Base-by-base conservation (phyloP, 1,284 basidiomycete genomes). In the Salmacisia buchloeana region DNA sequence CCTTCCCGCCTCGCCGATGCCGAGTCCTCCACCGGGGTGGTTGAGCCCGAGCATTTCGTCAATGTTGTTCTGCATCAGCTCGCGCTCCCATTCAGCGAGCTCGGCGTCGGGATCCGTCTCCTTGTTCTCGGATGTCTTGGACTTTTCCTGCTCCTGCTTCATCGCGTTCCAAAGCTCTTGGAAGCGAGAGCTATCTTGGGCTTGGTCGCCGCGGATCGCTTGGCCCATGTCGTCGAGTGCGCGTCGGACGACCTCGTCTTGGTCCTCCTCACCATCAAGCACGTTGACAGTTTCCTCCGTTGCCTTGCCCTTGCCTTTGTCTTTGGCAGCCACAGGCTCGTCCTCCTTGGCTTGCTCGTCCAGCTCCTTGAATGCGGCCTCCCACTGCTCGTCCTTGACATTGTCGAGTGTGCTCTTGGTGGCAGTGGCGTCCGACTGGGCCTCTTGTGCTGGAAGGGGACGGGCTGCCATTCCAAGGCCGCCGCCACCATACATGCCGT, bases 31-130 rank as follows among this genome's bases (percentile, higher is more conserved):
- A 2, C 69, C 68, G 7, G 77, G 77, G 58, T 79, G 77, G 10
- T 65, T 61, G 43, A 69, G 72, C 89, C 89, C 72, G 27, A 69
- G 68, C 41, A 64, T 60, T 31, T 75, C 72, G 25, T 71, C 73
- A 89, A 91, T 79, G 84, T 87, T 69, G 83, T 69, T 62, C 56
- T 69, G 64, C 45, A 77, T 64, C 38, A 79, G 69, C 65, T 86
- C 65, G 83, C 85, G 77, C 88, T 91, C 21, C 86, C 88, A 80
- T 88, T 91, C 61, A 86, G 89, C 80, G 85, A 86, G 64, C 27
- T 78, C 77, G 21, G 75, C 75, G 31, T 74, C 72, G 3, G 71
- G 69, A 25, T 66, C 63, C n/a, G n/a, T n/a, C n/a, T n/a, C n/a
- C n/a, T n/a, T n/a, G 13, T 65, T 63, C 5, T 67, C 62, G 38